phyloP scores from a whole-genome alignment of 331 rosid species.

The Phaseolus coccineus region DNA sequence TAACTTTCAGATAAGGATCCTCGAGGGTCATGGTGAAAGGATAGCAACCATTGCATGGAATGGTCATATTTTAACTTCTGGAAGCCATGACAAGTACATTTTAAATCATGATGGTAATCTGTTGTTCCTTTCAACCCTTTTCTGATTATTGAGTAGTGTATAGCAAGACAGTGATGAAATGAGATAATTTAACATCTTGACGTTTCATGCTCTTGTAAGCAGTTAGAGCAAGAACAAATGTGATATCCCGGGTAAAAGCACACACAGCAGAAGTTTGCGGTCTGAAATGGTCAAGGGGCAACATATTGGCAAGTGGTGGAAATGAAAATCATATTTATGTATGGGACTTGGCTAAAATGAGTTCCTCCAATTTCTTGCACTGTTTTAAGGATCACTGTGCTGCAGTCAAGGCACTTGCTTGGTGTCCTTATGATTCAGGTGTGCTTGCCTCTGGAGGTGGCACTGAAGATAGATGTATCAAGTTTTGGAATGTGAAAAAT shows the following conservation, averaged over 20 bases:
- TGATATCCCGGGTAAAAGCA: conserved; percentile 49
- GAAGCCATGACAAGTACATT: conserved; percentile 76
- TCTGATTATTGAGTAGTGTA: conserved; percentile 21
- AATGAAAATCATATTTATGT: conserved; percentile 72
- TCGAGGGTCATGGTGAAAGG: conserved; percentile 63
- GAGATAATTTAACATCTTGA: neutral
- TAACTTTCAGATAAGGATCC: conserved; percentile 57
- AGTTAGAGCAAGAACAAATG: conserved; percentile 65
- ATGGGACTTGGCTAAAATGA: conserved; percentile 78
- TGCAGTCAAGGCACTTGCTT: conserved; percentile 85
- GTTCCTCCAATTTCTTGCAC: conserved; percentile 66
- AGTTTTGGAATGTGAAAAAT: conserved; percentile 70
- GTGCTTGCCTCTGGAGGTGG: conserved; percentile 91
- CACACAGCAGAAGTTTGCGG: conserved; percentile 76
- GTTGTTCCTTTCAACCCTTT: neutral
- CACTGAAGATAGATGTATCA: conserved; percentile 70
- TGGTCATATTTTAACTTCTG: conserved; percentile 68
- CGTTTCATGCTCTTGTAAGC: conserved; percentile 35
- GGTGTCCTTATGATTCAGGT: conserved; percentile 77
- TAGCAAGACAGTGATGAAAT: conserved; percentile 7
- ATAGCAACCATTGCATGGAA: conserved; percentile 69
- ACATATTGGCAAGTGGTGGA: conserved; percentile 84
- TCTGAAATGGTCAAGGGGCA: conserved; percentile 81
- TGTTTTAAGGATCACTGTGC: conserved; percentile 68
- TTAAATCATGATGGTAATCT: conserved; percentile 78